Base-by-base conservation (phyloP, 2,329 filamentous ascomycete genomes). In the Aspergillus chevalieri region DNA sequence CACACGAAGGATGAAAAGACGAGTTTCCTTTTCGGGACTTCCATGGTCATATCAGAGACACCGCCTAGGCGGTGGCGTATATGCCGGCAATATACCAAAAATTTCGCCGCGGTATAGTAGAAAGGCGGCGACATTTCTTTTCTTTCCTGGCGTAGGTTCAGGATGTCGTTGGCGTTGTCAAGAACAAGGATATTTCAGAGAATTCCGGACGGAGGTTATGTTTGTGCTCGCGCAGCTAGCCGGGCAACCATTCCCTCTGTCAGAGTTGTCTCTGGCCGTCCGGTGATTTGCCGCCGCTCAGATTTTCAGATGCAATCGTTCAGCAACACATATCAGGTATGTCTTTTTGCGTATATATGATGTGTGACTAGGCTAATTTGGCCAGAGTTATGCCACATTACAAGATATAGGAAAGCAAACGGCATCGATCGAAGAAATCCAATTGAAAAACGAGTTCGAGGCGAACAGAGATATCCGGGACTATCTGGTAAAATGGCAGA, bases 401-500 rank as follows among this genome's bases (percentile, higher is more conserved):
- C 47, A 50, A 10, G 53, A 54, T 28, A 26, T 46, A 9, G 8
- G 49, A 3, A 36, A 43, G 19, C 17, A 51, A 21, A 48, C 49
- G 17, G 46, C 55, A 9, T 57, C 57, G 4, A 51, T 64, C 43
- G 57, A 64, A 44, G 56, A 67, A 47, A 60, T 64, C 34, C 60
- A 63, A 12, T 52, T 58, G 6, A 55, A 63, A 44, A 61, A 56
- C 43, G 68, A 72, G 50, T 61, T 71, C 30, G 65, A 68, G 49
- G 57, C 60, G 28, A 63, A 66, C 44, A 63, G 62, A 34, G 62
- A 72, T 49, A 72, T 74, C 26, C 65, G 69, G 45, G 57, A 65
- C n/a, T 73, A 74, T 47, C 56, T 74, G 17, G 56, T 56, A 43
- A 65, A 66, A 63, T 74, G 72, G 72, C 66, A 69, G 51, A 57